Conservation (phyloP, 441 rosid species). For the Mallotus japonicus region DNA sequence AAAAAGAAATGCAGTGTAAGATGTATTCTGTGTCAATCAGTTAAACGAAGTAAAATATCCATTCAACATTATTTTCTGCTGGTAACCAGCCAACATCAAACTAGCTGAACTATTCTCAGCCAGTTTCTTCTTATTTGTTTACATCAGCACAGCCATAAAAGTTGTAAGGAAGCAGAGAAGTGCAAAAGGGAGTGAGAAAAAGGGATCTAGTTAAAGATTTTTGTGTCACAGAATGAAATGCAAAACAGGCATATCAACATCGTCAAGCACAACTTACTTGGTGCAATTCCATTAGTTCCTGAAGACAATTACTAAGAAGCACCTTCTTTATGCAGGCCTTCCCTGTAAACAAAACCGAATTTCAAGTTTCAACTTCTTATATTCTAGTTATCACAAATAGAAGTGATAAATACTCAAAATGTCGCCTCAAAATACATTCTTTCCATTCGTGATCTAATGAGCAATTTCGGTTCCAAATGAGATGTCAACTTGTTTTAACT, state of each 20-base stretch:
- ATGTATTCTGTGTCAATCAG: background rate
- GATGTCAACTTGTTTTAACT: background rate
- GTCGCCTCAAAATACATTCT: background rate
- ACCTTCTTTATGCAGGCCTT: conserved; percentile 97
- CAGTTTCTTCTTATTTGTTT: background rate
- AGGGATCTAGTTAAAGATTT: background rate
- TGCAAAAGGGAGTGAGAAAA: background rate
- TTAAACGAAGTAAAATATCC: background rate
- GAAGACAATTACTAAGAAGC: conserved; percentile 95
- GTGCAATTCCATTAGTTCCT: conserved; percentile 98
- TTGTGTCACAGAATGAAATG: background rate
- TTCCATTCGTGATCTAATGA: background rate
- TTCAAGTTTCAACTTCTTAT: conserved; percentile 20
- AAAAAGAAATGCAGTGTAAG: background rate
- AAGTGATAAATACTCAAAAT: background rate
- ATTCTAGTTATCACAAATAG: background rate
- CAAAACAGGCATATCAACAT: background rate
- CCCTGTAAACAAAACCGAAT: conserved; percentile 46
- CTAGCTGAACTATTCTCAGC: background rate
- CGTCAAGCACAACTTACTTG: conserved; percentile 50
- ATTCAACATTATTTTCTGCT: background rate
- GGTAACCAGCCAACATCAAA: background rate
- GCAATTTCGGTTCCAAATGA: background rate
- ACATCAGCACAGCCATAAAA: background rate
- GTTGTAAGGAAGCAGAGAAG: background rate